These are phyloP conservation scores for Arctium minus DNA, from an alignment of 129 eudicot genomes.

Conservation along the genomic window DNA sequence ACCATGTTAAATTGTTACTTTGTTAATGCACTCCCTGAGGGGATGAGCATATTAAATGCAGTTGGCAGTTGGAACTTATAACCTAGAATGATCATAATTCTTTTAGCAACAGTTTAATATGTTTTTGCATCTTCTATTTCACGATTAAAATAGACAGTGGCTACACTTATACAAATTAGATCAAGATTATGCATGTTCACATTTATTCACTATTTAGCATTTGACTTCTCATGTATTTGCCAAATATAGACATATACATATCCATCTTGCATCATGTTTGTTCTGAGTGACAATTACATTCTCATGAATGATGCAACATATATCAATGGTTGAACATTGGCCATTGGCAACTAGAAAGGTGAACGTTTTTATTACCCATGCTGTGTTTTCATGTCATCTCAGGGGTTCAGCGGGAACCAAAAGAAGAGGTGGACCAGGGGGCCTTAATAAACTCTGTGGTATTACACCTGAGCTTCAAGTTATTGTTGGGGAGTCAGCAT, in stretches of 20 bases:
- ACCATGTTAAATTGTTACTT: not conserved
- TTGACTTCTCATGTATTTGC: not conserved
- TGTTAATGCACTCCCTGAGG: not conserved
- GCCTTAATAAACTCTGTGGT: slow-evolving; percentile 80
- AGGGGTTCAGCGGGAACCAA: slow-evolving; percentile 60
- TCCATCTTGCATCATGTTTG: not conserved
- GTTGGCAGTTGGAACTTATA: not conserved
- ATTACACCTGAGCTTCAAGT: slow-evolving; percentile 84
- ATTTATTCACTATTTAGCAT: not conserved
- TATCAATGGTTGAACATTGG: not conserved
- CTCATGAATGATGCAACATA: not conserved
- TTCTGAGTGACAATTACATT: not conserved
- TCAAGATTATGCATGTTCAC: not conserved
- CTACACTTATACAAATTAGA: not conserved
- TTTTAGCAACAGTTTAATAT: not conserved
- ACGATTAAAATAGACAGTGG: not conserved
- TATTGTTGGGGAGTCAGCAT: slow-evolving; percentile 73
- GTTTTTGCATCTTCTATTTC: not conserved
- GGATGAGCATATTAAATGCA: not conserved
- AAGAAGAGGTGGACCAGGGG: slow-evolving; percentile 97
- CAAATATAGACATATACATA: not conserved
- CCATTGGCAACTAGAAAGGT: not conserved
- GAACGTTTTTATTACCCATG: not conserved
- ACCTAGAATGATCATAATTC: not conserved
- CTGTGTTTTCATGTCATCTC: slow-evolving; percentile 4